Percentiles rank a stretch among this genome's conserved stretches.
Conservation (phyloP, 2,329 filamentous ascomycete genomes). For the Epichloe sibirici region DNA sequence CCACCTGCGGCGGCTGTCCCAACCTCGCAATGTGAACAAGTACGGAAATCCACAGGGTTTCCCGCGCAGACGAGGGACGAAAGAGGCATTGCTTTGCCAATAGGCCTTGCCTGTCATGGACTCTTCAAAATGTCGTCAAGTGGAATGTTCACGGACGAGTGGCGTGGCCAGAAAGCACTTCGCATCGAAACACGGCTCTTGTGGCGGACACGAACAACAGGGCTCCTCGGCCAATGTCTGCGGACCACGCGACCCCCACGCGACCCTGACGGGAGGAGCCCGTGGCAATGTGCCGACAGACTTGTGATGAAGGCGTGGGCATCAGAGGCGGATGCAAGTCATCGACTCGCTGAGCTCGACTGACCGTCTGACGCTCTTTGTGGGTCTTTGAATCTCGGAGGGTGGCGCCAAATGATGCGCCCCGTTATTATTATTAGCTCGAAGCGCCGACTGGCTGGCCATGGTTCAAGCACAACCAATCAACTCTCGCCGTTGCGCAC, state of each 20-base stretch:
- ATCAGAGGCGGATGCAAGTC: conserved; percentile 19
- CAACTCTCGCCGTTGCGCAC: conserved; percentile 16
- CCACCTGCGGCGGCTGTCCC: neutral
- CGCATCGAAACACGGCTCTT: conserved; percentile 1
- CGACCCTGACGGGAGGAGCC: conserved; percentile 13
- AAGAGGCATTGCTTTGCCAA: neutral
- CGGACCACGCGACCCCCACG: conserved; percentile 14
- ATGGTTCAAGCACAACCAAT: conserved; percentile 18
- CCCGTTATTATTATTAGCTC: conserved; percentile 11
- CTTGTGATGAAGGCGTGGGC: neutral
- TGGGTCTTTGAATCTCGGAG: conserved; percentile 23
- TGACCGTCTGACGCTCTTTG: conserved; percentile 25
- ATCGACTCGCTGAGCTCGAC: conserved; percentile 30
- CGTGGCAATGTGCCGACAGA: conserved; percentile 13
- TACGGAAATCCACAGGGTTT: neutral
- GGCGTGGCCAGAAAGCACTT: neutral
- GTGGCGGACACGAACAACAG: neutral
- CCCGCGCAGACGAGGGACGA: neutral
- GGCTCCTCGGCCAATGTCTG: conserved; percentile 18
- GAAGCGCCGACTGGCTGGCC: conserved; percentile 24
- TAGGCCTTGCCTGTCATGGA: neutral
- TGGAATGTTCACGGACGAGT: neutral
- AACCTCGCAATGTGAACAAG: neutral
- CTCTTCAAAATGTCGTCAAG: neutral
- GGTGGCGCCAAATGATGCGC: conserved; percentile 24